A percentile compares a stretch with the other conserved stretches of the same genome.
phyloP scores from a whole-genome alignment of 805 yeast species.

The Saccharomycopsis guyanensis region DNA sequence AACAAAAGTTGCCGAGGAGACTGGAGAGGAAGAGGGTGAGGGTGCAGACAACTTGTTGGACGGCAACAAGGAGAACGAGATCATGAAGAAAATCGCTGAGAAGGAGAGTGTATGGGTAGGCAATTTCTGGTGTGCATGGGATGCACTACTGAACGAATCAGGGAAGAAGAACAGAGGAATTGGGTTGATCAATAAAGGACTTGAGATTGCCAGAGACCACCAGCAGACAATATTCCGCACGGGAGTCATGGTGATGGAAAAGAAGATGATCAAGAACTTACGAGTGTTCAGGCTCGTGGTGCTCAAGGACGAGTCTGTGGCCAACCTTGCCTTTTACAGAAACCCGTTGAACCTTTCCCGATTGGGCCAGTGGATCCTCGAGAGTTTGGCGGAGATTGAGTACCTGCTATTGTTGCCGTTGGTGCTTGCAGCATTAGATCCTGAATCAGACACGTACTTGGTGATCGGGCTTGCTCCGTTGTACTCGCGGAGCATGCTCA shows the following conservation, averaged over 20 bases:
- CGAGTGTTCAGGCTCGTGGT: slow-evolving; percentile 81
- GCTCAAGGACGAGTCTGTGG: slow-evolving; percentile 63
- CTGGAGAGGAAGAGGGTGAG: slow-evolving; percentile 17
- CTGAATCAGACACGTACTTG: slow-evolving; percentile 63
- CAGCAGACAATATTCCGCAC: slow-evolving; percentile 82
- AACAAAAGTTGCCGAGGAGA: slow-evolving; percentile 7
- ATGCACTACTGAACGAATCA: slow-evolving; percentile 35
- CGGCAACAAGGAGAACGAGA: slow-evolving; percentile 17
- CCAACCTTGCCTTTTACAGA: slow-evolving; percentile 65
- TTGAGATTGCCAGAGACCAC: slow-evolving; percentile 73
- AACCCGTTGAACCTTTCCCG: slow-evolving; percentile 83
- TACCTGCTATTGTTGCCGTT: slow-evolving; percentile 59
- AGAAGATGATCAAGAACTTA: slow-evolving; percentile 69
- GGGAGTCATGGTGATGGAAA: slow-evolving; percentile 84
- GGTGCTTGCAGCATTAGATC: slow-evolving; percentile 78
- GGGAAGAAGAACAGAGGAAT: slow-evolving; percentile 30
- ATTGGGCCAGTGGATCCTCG: slow-evolving; percentile 86
- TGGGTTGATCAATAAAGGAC: slow-evolving; percentile 56
- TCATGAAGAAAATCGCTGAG: slow-evolving; percentile 28
- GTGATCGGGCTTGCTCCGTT: slow-evolving; percentile 88
- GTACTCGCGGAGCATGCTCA: slow-evolving; percentile 38
- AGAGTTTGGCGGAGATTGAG: slow-evolving; percentile 78
- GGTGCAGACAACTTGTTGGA: slow-evolving; percentile 25
- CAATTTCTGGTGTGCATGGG: slow-evolving; percentile 68
- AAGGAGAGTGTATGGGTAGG: slow-evolving; percentile 64